Evolutionary conservation across 2,329 filamentous ascomycete species (phyloP), one percentile per base, ranked within the genome.

Genomic region (Claviceps capensis): DNA sequence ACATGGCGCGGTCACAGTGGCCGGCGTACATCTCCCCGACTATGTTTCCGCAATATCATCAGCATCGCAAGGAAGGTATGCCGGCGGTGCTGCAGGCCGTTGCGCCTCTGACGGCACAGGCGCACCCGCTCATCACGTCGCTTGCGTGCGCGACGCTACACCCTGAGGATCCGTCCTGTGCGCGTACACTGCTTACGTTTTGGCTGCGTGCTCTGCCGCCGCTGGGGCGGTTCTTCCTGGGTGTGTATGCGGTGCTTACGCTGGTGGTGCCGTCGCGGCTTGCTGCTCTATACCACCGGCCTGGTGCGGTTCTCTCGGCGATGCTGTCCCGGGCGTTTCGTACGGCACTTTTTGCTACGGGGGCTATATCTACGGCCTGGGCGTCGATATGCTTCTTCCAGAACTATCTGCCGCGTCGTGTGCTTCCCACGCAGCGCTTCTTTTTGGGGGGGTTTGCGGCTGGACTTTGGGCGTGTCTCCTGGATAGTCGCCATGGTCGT

Each of bases 101-200:
- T 52, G 76, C 83, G 0, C 86, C 89, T 1, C 80, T 97, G 51
- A 88, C 88, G 1, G 83, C 85, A 1, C 79, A 85, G 30, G 91
- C 91, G 0, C 91, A 97, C 62, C 91, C 91, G 1, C 81, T 88
- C 43, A 91, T 95, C 65, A 83, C 79, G 9, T 85, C 83, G 26
- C 79, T 96, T 19, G 91, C 88, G 44, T 98, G 93, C 69, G 91
- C 91, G 1, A 77, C 91, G 2, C 79, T 97, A 2, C 91, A 98
- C 64, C 90, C 91, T 0, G 75, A 79, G 17, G 87, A 95, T 61
- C 90, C 91, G 1, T 95, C 87, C 17, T 98, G 91, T 67, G 77
- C 85, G 40, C 86, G 87, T 34, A 94, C 88, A 3, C 94, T 90
- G 65, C 71, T 96, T 46, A 86, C 87, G 55, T 94, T 93, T 69